A percentile compares a stretch with the other conserved stretches of the same genome.
phyloP scores from a whole-genome alignment of 805 yeast genomes.

The Barnettozyma siamensis region DNA sequence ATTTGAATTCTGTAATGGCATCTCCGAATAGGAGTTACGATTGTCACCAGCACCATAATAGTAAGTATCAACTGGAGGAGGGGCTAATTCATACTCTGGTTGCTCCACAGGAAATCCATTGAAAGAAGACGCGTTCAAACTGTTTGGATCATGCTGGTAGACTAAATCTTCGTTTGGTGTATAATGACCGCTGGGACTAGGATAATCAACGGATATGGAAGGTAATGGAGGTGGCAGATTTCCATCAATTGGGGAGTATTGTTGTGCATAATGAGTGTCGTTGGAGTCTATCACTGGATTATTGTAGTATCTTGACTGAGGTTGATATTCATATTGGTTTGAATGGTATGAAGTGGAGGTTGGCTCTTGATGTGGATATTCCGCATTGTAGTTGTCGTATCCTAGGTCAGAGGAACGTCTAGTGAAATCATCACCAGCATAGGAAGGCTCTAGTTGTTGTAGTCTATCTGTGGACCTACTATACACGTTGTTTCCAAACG shows the following conservation, averaged over 20 bases:
- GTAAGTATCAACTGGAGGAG: slow-evolving; percentile 5
- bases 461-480: slow-evolving; percentile 17
- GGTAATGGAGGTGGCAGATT: slow-evolving; percentile 13
- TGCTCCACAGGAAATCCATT: slow-evolving; percentile 14
- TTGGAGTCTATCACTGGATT: slow-evolving; percentile 5
- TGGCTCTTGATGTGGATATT: slow-evolving; percentile 5
- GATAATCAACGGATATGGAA: slow-evolving; percentile 7
- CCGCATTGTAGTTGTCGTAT: slow-evolving; percentile 3
- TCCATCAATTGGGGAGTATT: slow-evolving; percentile 23
- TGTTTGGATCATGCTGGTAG: slow-evolving; percentile 5
- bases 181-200: not conserved
- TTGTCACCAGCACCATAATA: slow-evolving; percentile 8
- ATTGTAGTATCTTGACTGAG: slow-evolving; percentile 7
- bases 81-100: not conserved
- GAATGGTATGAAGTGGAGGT: not conserved
- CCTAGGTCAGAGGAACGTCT: slow-evolving; percentile 13
- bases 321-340: not conserved
- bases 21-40: slow-evolving; percentile 2
- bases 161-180: not conserved
- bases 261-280: slow-evolving; percentile 11
- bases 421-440: slow-evolving; percentile 11
- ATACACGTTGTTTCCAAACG: slow-evolving; percentile 6
- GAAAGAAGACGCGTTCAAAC: slow-evolving; percentile 7
- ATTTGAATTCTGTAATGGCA: slow-evolving; percentile 1
- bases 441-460: slow-evolving; percentile 13